Evolutionary conservation across 352 stramenopile species (phyloP), one percentile per base, ranked within the genome.

Genomic region (Phytophthora pluvialis): DNA sequence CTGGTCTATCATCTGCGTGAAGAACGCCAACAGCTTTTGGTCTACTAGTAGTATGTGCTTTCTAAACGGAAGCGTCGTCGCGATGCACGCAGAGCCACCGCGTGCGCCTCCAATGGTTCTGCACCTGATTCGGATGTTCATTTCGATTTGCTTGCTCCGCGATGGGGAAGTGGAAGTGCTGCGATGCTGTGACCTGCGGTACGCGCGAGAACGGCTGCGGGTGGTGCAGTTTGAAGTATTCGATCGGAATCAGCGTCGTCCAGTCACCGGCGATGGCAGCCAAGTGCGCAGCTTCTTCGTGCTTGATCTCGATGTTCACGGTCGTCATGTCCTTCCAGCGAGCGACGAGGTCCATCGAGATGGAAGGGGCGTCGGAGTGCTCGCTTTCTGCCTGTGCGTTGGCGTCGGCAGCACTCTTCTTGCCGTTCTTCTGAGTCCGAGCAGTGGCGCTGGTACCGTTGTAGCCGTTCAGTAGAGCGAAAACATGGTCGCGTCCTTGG

Each of bases 401-500:
- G 12, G 26, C 45, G 10, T 47, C 58, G n/a, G 38, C 31, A 33
- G 32, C 40, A 32, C 38, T 64, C 13, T 59, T 65, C 47, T 68
- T 72, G 35, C 55, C 60, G 7, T 61, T 68, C 47, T 59, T 70
- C 40, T 67, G 61, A 12, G 40, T 36, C 26, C 49, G 54, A 60
- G 55, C n/a, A 4, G 31, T 29, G 21, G 29, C 45, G 11, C 18
- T 73, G 25, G 57, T 64, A 25, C 50, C 66, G 12, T 53, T 70
- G 54, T 69, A 70, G 60, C 72, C 72, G 57, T 85, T 81, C 10
- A 89, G 70, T 36, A 94, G 50, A 50, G 80, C 78, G 39, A 81
- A 82, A 5, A 93, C 80, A 83, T 99, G 97, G 81, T 99, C 97
- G 39, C 97, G 83, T 70, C 99, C 98, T 78, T 99, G 94, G 73